These are phyloP conservation scores for Termitomyces sp. DNA, from an alignment of 768 basidiomycete species.

Conservation along the genomic window DNA sequence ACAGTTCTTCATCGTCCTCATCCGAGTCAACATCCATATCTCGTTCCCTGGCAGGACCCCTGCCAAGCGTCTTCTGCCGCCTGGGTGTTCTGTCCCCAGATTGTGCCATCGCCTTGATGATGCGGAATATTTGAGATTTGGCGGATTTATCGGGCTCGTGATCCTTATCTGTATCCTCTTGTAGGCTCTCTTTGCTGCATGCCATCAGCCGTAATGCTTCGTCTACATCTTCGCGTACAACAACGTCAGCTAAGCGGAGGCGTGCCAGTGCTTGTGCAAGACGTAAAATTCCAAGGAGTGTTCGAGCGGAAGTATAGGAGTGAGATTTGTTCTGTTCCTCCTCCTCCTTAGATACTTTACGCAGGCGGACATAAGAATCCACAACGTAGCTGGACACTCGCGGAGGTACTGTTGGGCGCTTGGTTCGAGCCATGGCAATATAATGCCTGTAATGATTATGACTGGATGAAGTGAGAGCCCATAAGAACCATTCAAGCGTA, in stretches of 20 bases:
- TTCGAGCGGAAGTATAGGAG: constrained; percentile 94
- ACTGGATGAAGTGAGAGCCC: constrained; percentile 5
- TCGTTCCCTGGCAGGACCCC: constrained; percentile 64
- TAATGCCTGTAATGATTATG: constrained; percentile 61
- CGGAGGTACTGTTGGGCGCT: constrained; percentile 85
- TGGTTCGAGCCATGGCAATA: constrained; percentile 85
- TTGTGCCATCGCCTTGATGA: constrained; percentile 83
- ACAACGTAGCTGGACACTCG: constrained; percentile 91
- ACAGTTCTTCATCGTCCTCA: constrained; percentile 65
- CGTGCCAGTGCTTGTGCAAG: constrained; percentile 94
- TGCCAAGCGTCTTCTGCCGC: constrained; percentile 52
- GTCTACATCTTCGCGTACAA: constrained; percentile 86
- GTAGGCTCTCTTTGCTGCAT: constrained; percentile 87
- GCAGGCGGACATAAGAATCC: constrained; percentile 91
- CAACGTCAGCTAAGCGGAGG: constrained; percentile 76
- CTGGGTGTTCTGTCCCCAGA: constrained; percentile 21
- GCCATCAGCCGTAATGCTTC: constrained; percentile 97
- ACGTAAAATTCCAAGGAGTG: constrained; percentile 90
- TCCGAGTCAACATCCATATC: constrained; percentile 69
- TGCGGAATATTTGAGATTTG: constrained; percentile 80
- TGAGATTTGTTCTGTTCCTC: constrained; percentile 84
- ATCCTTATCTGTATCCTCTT: constrained; percentile 72
- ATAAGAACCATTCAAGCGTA: constrained; percentile 25
- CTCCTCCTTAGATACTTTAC: constrained; percentile 89
- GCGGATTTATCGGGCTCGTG: constrained; percentile 72